These are phyloP conservation scores for Alternaria burnsii DNA, from an alignment of 2,329 filamentous ascomycete genomes.

Conservation along the genomic window DNA sequence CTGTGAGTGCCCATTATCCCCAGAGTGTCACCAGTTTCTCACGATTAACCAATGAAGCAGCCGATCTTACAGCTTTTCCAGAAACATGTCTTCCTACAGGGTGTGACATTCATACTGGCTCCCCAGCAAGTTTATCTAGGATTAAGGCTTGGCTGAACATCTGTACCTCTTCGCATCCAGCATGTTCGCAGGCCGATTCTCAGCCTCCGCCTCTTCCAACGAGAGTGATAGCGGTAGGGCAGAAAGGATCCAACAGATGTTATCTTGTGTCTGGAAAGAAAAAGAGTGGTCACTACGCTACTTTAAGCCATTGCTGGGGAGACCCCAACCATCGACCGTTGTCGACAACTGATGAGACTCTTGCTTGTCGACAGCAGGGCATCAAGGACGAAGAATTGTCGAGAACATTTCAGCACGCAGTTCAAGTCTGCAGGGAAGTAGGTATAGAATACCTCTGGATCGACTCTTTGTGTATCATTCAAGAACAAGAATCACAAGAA, in stretches of 20 bases:
- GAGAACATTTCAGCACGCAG: not conserved
- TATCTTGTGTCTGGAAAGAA: not conserved
- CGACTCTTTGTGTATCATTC: not conserved
- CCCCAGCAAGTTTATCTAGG: not conserved
- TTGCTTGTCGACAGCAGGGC: not conserved
- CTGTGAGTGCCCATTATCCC: fast-evolving
- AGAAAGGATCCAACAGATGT: fast-evolving
- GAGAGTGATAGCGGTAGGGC: not conserved
- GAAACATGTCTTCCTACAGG: not conserved
- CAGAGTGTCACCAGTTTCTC: fast-evolving
- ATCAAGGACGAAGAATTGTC: not conserved
- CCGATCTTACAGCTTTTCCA: not conserved
- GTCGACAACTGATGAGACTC: not conserved
- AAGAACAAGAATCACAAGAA: not conserved
- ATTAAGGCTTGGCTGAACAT: not conserved
- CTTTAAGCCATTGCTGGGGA: not conserved
- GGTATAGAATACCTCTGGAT: not conserved
- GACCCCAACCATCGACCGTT: not conserved
- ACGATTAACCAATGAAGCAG: fast-evolving
- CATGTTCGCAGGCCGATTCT: not conserved
- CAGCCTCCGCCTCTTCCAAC: not conserved
- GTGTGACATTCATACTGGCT: fast-evolving
- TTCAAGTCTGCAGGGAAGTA: not conserved
- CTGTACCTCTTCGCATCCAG: not conserved
- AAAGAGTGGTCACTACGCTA: not conserved